Evolutionary conservation across 345 rosid genomes (phyloP).

Genomic region (Arabis alpina): DNA sequence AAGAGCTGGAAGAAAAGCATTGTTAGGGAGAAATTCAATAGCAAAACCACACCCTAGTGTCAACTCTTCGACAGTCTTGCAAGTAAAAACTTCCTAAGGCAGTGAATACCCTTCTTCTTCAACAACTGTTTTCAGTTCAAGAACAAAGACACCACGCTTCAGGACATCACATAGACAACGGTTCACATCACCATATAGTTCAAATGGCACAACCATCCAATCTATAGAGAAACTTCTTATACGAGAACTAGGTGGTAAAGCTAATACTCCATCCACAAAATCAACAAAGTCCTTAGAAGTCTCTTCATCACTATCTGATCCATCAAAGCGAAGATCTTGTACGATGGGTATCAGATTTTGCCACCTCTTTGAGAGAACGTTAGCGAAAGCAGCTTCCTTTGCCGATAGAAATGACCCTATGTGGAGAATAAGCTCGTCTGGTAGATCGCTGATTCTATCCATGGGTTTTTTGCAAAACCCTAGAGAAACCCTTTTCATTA

Average conservation of each 20-base stretch:
- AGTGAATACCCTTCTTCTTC: too few relatives aligned
- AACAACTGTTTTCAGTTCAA: too few relatives aligned
- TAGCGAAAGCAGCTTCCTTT: not conserved
- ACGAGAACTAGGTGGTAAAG: not conserved
- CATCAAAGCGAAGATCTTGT: not conserved
- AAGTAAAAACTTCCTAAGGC: too few relatives aligned
- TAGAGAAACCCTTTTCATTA: not conserved
- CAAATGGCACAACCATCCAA: too few relatives aligned
- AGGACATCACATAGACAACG: too few relatives aligned
- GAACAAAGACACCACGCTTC: too few relatives aligned
- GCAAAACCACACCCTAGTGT: not conserved
- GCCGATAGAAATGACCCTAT: not conserved
- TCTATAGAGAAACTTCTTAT: not conserved
- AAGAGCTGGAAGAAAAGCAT: not conserved
- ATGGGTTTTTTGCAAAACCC: not conserved
- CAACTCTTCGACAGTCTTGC: too few relatives aligned
- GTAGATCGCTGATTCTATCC: not conserved
- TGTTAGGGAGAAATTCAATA: not conserved
- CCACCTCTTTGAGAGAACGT: not conserved
- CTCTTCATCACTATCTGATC: not conserved
- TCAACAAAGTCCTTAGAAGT: not conserved
- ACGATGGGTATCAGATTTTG: not conserved
- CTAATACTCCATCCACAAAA: not conserved
- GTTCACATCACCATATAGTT: too few relatives aligned
- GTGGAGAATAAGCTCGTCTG: constrained; percentile 2